A percentile compares a stretch with the other conserved stretches of the same genome.
Conservation (phyloP, 163 green algal species). For the Scenedesmus sp. region DNA sequence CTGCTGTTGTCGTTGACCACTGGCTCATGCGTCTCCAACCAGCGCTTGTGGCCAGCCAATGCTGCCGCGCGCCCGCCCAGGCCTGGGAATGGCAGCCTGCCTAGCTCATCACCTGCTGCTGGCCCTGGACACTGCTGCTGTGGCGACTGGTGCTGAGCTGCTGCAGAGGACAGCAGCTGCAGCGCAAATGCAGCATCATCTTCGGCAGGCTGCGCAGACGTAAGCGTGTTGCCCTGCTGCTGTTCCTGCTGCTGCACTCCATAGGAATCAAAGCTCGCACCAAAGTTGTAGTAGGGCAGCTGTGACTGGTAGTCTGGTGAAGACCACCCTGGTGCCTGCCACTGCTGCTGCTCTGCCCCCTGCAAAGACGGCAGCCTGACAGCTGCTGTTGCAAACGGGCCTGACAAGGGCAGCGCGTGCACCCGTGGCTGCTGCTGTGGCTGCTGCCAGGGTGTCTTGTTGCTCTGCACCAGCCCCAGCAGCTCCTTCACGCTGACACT, state of each 20-base stretch:
- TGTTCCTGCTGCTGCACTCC: neutral
- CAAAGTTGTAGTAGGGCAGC: neutral
- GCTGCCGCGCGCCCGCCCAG: neutral
- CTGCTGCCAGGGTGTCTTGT: neutral
- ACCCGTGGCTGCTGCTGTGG: neutral
- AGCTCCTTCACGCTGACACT: conserved; percentile 4
- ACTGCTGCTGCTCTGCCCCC: neutral
- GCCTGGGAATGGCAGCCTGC: neutral
- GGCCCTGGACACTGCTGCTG: conserved; percentile 22
- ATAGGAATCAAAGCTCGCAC: neutral
- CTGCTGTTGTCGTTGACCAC: neutral
- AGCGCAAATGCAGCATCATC: conserved; percentile 8
- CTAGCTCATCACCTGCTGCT: neutral
- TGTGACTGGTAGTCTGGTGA: neutral
- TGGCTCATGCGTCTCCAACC: neutral
- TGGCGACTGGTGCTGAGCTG: neutral
- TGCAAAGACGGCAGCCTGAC: neutral
- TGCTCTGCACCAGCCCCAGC: neutral
- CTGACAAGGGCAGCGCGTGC: neutral
- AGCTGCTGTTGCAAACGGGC: neutral
- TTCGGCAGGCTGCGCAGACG: neutral
- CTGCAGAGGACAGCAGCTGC: conserved; percentile 10
- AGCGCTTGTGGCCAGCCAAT: neutral
- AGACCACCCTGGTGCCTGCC: neutral
- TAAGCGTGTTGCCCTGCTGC: neutral